Percentiles rank a stretch among this genome's conserved stretches.
Conservation (phyloP, 495 filamentous ascomycete genomes). For the Thermochaetoides thermophila region DNA sequence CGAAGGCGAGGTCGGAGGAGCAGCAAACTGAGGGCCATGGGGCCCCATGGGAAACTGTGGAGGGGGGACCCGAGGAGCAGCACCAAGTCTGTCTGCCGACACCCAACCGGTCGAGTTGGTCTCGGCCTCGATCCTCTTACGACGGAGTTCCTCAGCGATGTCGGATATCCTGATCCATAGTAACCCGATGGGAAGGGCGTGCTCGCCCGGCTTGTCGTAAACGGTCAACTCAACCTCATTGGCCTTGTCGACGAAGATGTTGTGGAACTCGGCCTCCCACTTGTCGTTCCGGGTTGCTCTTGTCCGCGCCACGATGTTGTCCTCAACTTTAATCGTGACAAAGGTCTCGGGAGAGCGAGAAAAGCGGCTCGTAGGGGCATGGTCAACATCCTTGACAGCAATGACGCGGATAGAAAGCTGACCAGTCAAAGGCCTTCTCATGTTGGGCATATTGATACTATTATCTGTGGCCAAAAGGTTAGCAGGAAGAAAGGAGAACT, state of each 20-base stretch:
- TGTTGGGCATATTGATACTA: conserved; percentile 85
- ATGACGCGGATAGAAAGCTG: conserved; percentile 74
- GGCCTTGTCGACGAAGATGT: conserved; percentile 88
- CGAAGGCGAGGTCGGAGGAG: conserved; percentile 19
- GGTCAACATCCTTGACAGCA: conserved; percentile 87
- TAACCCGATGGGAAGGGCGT: conserved; percentile 85
- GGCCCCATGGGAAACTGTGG: conserved; percentile 41
- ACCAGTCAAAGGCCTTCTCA: conserved; percentile 85
- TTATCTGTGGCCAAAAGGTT: conserved; percentile 48
- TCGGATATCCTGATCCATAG: conserved; percentile 95
- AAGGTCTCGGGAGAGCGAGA: conserved; percentile 86
- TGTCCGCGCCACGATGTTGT: conserved; percentile 78
- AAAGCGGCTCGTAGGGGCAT: conserved; percentile 76
- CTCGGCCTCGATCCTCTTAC: conserved; percentile 93
- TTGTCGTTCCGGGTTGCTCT: conserved; percentile 71
- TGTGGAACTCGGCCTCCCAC: conserved; percentile 84
- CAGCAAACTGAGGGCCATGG: conserved; percentile 29
- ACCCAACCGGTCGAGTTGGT: conserved; percentile 88
- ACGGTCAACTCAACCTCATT: conserved; percentile 97
- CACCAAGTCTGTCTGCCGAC: conserved; percentile 80
- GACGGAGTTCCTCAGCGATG: conserved; percentile 91
- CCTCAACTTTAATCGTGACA: conserved; percentile 90
- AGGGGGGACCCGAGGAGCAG: conserved; percentile 33
- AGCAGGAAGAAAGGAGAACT: conserved; percentile 7
- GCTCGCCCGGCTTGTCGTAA: conserved; percentile 84